phyloP scores from a whole-genome alignment of 2,329 filamentous ascomycete species.

The Blastomyces silverae region DNA sequence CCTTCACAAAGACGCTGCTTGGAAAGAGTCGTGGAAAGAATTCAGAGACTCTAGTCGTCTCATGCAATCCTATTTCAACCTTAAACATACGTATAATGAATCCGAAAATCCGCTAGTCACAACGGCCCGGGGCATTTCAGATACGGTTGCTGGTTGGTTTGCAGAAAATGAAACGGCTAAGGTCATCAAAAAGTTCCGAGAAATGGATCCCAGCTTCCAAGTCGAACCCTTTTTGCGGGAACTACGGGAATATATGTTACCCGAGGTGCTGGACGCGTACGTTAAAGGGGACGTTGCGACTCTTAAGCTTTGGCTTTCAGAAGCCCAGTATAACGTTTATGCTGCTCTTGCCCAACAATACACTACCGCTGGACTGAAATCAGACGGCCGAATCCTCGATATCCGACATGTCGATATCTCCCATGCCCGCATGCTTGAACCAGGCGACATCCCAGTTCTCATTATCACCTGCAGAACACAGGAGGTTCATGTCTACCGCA shows the following conservation, averaged over 20 bases:
- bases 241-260: conserved; percentile 94
- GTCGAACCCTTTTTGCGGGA: conserved; percentile 91
- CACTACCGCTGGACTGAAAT: conserved; percentile 84
- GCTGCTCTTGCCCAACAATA: conserved; percentile 96
- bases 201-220: conserved; percentile 93
- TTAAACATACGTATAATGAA: conserved; percentile 85
- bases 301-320: conserved; percentile 89
- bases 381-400: conserved; percentile 89
- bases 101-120: conserved; percentile 94
- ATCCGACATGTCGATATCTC: conserved; percentile 82
- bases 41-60: conserved; percentile 87
- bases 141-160: conserved; percentile 89
- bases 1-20: conserved; percentile 90
- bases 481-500: conserved; percentile 94
- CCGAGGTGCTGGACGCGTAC: conserved; percentile 94
- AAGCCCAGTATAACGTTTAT: conserved; percentile 94
- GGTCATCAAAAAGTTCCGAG: conserved; percentile 96
- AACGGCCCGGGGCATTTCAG: conserved; percentile 88
- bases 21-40: conserved; percentile 97
- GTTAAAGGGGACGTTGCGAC: conserved; percentile 92
- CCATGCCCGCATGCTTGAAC: conserved; percentile 43
- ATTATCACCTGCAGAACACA: conserved; percentile 95
- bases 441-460: conserved; percentile 67
- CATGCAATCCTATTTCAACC: conserved; percentile 78
- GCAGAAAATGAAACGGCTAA: conserved; percentile 96